Evolutionary conservation across 139 green algal species (phyloP), one percentile per base, ranked within the genome.

Genomic region (Asterochloris erici): DNA sequence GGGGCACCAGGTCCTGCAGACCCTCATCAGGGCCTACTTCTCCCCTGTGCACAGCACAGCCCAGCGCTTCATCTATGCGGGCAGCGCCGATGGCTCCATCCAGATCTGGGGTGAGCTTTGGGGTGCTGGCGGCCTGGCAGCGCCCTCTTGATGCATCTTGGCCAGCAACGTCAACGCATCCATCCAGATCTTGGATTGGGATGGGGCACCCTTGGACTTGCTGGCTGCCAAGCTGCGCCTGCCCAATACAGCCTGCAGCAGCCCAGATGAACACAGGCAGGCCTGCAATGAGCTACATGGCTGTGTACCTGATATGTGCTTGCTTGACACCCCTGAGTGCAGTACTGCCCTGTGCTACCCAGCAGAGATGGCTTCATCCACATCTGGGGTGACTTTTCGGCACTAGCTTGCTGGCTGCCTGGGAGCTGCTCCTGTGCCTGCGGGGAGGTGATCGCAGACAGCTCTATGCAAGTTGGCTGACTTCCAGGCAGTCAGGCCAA

Each of bases 21-120:
- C 97, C 11, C 95, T 99, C 66, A 98, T 98, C 63, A 86, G 97
- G 10, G 90, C 93, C 15, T 98, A 99, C 91, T 98, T 95, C 78
- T 91, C 86, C 17, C 93, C 93, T 17, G 47, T 68, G 0, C 66
- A 88, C 69, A 93, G 88, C 71, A 98, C 95, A 12, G 96, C 93
- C 6, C 94, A 98, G 87, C 89, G 95, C 69, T 98, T 92, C 89
- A 91, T 99, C 66, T 98, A 98, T 89, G 88, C 90, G 19, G 97
- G 96, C 16, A 93, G 84, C 23, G 83, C 85, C 26, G 87, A 93
- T 60, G 95, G 95, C 28, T 77, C 28, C 0, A 85, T 97, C 23
- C 85, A 89, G 80, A 89, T 98, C 23, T 98, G 91, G 78, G 79
- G 83, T 85, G 29, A 76, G 79, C 24, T 54, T 54, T 54, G 38